Percentiles rank a stretch among this genome's conserved stretches.
phyloP scores from a whole-genome alignment of 2,329 filamentous ascomycete genomes.

The Apiospora saccharicola region DNA sequence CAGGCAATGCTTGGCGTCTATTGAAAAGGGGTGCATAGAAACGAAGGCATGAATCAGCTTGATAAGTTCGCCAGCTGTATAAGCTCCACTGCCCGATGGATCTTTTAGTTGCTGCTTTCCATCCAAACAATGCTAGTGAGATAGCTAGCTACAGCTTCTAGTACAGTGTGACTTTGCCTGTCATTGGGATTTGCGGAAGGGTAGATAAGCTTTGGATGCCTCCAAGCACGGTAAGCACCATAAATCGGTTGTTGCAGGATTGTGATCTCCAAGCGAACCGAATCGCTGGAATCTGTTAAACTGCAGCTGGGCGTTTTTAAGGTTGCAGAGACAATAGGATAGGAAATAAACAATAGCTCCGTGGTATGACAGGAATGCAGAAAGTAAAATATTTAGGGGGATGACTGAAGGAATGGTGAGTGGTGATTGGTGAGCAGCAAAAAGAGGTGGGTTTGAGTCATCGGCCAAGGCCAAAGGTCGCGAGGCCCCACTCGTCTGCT shows the following conservation, averaged over 20 bases:
- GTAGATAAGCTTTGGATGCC: neutral
- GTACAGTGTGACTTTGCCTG: neutral
- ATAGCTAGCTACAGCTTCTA: neutral
- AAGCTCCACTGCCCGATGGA: constrained; percentile 2
- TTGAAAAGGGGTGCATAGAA: constrained; percentile 12
- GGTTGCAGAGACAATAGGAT: constrained; percentile 19
- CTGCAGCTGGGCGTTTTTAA: constrained; percentile 19
- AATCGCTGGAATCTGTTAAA: neutral
- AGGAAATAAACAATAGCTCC: constrained; percentile 1
- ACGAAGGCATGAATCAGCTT: constrained; percentile 2
- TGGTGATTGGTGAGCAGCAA: neutral
- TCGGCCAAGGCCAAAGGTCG: constrained; percentile 22
- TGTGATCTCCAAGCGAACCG: neutral
- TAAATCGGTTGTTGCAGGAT: neutral
- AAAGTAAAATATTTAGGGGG: neutral
- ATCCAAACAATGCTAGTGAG: neutral
- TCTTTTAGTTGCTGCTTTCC: neutral
- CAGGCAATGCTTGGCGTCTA: neutral
- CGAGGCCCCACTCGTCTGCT: neutral
- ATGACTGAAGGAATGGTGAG: constrained; percentile 9
- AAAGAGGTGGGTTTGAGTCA: constrained; percentile 26
- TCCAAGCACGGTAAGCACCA: neutral
- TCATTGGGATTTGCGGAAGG: too few relatives aligned
- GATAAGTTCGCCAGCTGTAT: neutral
- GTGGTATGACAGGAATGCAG: constrained; percentile 13